Evolutionary conservation across 2,329 filamentous ascomycete species (phyloP).

Genomic region (Colletotrichum ledebouriae): DNA sequence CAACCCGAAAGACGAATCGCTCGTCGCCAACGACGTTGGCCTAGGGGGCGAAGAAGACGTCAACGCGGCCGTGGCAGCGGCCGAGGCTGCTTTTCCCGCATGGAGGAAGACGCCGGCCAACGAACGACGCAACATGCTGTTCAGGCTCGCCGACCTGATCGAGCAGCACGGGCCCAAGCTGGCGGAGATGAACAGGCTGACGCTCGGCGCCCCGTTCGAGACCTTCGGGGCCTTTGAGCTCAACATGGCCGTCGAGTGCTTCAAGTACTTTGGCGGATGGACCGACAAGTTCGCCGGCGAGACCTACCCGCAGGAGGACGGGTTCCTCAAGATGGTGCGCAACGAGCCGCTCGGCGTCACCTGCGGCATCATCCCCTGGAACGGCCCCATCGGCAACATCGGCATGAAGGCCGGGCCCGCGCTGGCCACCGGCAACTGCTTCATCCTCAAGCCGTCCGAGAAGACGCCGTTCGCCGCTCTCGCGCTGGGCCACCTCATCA

Average conservation of each 20-base stretch:
- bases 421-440: slow-evolving; percentile 59
- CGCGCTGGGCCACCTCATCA: slow-evolving; percentile 53
- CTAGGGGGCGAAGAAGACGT: slow-evolving; percentile 61
- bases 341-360: slow-evolving; percentile 50
- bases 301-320: slow-evolving; percentile 54
- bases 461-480: slow-evolving; percentile 56
- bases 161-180: slow-evolving; percentile 53
- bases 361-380: slow-evolving; percentile 55
- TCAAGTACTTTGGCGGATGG: slow-evolving; percentile 50
- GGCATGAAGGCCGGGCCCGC: slow-evolving; percentile 58
- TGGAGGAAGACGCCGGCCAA: slow-evolving; percentile 55
- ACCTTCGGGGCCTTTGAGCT: slow-evolving; percentile 60
- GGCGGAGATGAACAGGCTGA: slow-evolving; percentile 58
- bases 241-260: slow-evolving; percentile 53
- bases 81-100: slow-evolving; percentile 60
- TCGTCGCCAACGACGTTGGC: slow-evolving; percentile 63
- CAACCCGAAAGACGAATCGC: slow-evolving; percentile 63
- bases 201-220: slow-evolving; percentile 59
- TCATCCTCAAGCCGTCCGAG: slow-evolving; percentile 60
- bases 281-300: slow-evolving; percentile 46
- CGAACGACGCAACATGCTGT: slow-evolving; percentile 55
- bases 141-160: slow-evolving; percentile 60
- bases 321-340: slow-evolving; percentile 56
- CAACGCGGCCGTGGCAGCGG: slow-evolving; percentile 62
- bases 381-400: slow-evolving; percentile 54